These are phyloP conservation scores for Clarireedia monteithiana DNA, from an alignment of 2,329 filamentous ascomycete genomes.

Conservation along the genomic window DNA sequence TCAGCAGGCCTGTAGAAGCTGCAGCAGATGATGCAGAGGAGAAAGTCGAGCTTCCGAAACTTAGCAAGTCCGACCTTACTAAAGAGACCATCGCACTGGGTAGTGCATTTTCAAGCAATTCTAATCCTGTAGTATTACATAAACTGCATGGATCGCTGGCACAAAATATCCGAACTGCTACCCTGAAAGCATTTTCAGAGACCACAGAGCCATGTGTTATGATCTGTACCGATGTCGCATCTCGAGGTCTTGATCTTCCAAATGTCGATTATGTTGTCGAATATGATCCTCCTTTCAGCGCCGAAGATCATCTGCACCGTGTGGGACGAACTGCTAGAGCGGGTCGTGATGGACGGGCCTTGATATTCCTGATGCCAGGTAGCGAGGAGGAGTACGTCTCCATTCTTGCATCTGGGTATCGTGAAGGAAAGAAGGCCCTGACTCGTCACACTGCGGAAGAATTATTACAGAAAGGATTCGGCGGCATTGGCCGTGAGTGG, in stretches of 20 bases:
- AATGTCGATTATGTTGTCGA: constrained; percentile 93
- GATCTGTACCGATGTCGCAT: constrained; percentile 91
- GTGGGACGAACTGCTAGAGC: constrained; percentile 93
- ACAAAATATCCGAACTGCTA: constrained; percentile 80
- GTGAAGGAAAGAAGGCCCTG: constrained; percentile 55
- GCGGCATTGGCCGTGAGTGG: constrained; percentile 45
- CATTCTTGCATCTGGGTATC: constrained; percentile 34
- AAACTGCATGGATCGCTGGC: constrained; percentile 87
- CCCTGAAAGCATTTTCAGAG: constrained; percentile 70
- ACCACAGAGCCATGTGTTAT: constrained; percentile 72
- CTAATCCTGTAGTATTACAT: constrained; percentile 73
- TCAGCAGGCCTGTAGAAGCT: constrained; percentile 37
- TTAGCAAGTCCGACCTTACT: constrained; percentile 31
- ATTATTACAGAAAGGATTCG: constrained; percentile 58
- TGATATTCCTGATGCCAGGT: constrained; percentile 85
- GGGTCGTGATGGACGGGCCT: constrained; percentile 76
- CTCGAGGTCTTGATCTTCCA: constrained; percentile 88
- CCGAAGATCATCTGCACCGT: constrained; percentile 88
- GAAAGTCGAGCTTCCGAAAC: constrained; percentile 25
- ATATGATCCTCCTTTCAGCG: constrained; percentile 90
- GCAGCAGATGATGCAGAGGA: constrained; percentile 31
- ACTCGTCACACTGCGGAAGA: constrained; percentile 56
- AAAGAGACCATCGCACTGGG: constrained; percentile 60
- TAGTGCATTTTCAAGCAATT: constrained; percentile 64
- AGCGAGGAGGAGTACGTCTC: constrained; percentile 84